These are phyloP conservation scores for Penicillium nucicola DNA, from an alignment of 495 filamentous ascomycete species.

Conservation along the genomic window DNA sequence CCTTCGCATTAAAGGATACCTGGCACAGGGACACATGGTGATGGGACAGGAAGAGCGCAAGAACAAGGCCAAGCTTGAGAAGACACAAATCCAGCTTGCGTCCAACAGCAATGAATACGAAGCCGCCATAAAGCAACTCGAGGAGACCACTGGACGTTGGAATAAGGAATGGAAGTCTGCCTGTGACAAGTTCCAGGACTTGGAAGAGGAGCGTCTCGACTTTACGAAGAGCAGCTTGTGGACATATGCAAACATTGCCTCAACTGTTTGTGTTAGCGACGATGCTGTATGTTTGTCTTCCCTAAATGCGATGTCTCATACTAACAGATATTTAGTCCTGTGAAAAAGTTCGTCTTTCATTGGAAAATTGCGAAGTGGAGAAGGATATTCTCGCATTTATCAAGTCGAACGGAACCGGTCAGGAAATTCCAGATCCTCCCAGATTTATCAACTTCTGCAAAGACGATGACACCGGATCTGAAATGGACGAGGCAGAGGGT, in stretches of 20 bases:
- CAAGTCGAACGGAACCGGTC: constrained; percentile 82
- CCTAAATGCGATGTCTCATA: background rate
- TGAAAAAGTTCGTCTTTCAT: constrained; percentile 91
- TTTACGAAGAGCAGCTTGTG: constrained; percentile 96
- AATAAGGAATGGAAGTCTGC: constrained; percentile 97
- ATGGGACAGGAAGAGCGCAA: constrained; percentile 99
- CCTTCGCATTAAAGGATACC: constrained; percentile 95
- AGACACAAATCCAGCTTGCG: constrained; percentile 93
- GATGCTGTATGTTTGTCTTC: constrained; percentile 60
- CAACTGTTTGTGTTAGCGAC: constrained; percentile 98
- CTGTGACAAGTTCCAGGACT: constrained; percentile 99
- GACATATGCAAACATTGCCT: constrained; percentile 95
- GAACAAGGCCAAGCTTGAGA: constrained; percentile 98
- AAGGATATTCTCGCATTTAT: constrained; percentile 93
- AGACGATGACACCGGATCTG: constrained; percentile 78
- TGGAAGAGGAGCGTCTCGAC: constrained; percentile 95
- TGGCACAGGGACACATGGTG: constrained; percentile 99
- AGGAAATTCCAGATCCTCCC: constrained; percentile 95
- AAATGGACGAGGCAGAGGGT: constrained; percentile 76
- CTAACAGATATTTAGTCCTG: constrained; percentile 60
- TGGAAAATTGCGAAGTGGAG: constrained; percentile 94
- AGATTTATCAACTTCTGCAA: constrained; percentile 99
- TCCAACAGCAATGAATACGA: constrained; percentile 92
- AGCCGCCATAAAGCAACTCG: constrained; percentile 82
- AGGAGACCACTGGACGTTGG: constrained; percentile 94